These are phyloP conservation scores for Pseudogymnoascus sp. DNA, from an alignment of 2,329 filamentous ascomycete species.

Conservation along the genomic window DNA sequence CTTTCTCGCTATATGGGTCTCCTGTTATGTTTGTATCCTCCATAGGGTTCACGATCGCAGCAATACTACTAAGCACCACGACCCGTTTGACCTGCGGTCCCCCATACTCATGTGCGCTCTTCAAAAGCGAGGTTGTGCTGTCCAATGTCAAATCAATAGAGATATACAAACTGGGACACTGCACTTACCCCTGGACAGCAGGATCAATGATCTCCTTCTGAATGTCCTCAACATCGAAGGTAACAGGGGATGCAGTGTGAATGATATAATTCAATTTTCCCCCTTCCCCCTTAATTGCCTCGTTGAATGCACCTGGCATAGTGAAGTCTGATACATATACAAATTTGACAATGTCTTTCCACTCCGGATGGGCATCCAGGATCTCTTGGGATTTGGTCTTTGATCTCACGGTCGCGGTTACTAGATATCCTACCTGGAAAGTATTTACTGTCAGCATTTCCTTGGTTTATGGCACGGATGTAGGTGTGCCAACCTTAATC, in stretches of 20 bases:
- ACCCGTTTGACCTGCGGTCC: conserved; percentile 57
- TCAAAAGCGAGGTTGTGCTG: conserved; percentile 58
- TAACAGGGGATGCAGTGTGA: conserved; percentile 56
- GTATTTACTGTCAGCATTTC: not conserved
- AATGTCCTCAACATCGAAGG: conserved; percentile 24
- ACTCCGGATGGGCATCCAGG: conserved; percentile 29
- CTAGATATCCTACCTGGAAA: not conserved
- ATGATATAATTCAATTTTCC: conserved; percentile 43
- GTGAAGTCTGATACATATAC: conserved; percentile 60
- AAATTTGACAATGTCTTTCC: conserved; percentile 20
- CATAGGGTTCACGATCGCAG: conserved; percentile 24
- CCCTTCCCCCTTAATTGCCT: conserved; percentile 46
- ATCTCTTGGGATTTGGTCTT: conserved; percentile 35
- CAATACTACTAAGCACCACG: conserved; percentile 40
- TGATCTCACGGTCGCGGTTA: conserved; percentile 32
- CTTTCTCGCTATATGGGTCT: conserved; percentile 37
- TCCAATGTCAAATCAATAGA: not conserved
- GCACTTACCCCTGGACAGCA: conserved; percentile 37
- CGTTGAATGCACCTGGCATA: conserved; percentile 57
- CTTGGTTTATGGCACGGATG: not conserved
- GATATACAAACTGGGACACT: not conserved
- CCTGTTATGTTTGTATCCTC: conserved; percentile 15
- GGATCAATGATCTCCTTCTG: conserved; percentile 39
- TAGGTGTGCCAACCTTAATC: not conserved
- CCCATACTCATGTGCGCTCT: conserved; percentile 53